Base-by-base conservation (phyloP, 2,329 filamentous ascomycete species). In the Ophiostoma sp. region DNA sequence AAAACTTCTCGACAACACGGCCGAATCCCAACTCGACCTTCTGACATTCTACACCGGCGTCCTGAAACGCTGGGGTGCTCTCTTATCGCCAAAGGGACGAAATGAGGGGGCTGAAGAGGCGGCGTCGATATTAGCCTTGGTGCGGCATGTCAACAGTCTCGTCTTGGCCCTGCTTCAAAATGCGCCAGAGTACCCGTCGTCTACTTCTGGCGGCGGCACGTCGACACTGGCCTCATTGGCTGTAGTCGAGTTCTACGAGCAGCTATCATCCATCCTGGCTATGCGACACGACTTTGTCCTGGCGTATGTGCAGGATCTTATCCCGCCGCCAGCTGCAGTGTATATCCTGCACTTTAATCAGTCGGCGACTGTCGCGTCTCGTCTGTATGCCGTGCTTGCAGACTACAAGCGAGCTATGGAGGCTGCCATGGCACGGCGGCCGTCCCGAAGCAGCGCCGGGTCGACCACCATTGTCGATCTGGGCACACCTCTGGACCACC, bases 331-430 rank as follows among this genome's bases (percentile, higher is more conserved):
- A 1, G 81, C 85, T 3, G 83, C 92, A 11, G 83, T 94, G 31
- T 95, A 95, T 79, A 84, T 84, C 11, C 81, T 95, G 54, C 82
- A 89, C 73, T 93, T 95, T 77, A 85, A 83, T 71, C 80, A 83
- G 27, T 90, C 87, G 1, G 81, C 88, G 17, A 84, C 84, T 23
- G 86, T 86, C 20, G 81, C 91, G 3, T 91, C 91, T 7, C 87
- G 89, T 6, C 84, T 93, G 44, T 92, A 88, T 76, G 83, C 84
- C 67, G 83, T 93, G 35, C 83, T 96, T 36, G 88, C 90, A 2
- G 81, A 79, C 62, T 94, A 93, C 81, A 95, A 95, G 78, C 83
- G 83, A 33, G 87, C 89, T 0, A 92, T 94, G 75, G 91, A 94
- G 76, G 79, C 81, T 35, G 87, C 89, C 71, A 86, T 86, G 80